These are phyloP conservation scores for Exidia glandulosa DNA, from an alignment of 768 basidiomycete genomes.

Conservation along the genomic window DNA sequence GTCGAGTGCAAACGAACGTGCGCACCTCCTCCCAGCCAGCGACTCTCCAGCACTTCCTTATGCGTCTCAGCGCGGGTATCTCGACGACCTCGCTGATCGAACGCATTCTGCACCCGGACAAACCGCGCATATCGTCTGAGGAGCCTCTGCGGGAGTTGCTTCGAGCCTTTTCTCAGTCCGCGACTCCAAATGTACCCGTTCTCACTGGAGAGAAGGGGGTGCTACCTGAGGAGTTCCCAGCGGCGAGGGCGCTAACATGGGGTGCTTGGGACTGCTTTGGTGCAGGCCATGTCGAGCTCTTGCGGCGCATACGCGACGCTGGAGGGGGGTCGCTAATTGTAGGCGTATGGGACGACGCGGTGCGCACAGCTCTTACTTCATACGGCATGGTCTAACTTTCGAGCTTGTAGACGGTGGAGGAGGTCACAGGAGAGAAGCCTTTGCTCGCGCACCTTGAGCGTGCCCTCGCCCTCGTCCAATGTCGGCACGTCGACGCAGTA, in stretches of 20 bases:
- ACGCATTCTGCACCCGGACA: conserved; percentile 1
- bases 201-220: background rate
- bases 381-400: too few relatives aligned
- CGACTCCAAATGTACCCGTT: background rate
- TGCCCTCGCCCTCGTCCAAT: conserved; percentile 8
- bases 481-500: background rate
- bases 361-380: too few relatives aligned
- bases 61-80: conserved; percentile 2
- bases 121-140: background rate
- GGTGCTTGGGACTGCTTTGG: conserved; percentile 10
- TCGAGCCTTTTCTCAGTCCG: background rate
- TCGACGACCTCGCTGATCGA: conserved; percentile 8
- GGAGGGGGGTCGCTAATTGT: background rate
- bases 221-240: background rate
- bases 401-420: conserved; percentile 1
- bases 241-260: background rate
- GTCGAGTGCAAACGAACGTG: conserved; percentile 9
- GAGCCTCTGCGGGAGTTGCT: background rate
- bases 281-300: conserved; percentile 7
- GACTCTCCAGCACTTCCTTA: background rate
- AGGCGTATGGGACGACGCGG: conserved; percentile 6
- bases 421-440: conserved; percentile 3
- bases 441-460: conserved; percentile 5
- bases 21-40: background rate
- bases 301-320: conserved; percentile 1